Evolutionary conservation across 2,329 filamentous ascomycete genomes (phyloP).

Genomic region (Piedraia hortae): DNA sequence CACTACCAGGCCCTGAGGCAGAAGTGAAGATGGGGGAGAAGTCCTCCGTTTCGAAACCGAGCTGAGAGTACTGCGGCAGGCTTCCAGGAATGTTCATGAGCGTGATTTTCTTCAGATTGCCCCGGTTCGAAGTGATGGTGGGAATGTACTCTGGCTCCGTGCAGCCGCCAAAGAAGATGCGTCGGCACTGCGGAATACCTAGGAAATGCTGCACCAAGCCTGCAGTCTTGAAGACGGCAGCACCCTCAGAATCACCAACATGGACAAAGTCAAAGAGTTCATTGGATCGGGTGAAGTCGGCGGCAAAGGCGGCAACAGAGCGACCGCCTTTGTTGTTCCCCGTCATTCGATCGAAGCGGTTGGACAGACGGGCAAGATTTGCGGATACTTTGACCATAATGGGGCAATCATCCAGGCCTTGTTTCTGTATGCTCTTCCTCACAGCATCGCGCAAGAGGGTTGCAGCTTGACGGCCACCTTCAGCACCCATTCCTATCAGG

Average conservation of each 20-base stretch:
- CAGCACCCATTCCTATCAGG: constrained; percentile 8
- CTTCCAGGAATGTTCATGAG: constrained; percentile 25
- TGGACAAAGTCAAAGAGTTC: constrained; percentile 34
- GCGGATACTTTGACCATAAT: constrained; percentile 22
- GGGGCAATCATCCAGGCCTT: constrained; percentile 24
- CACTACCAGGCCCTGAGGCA: no score
- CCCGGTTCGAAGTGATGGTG: constrained; percentile 25
- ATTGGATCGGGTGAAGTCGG: constrained; percentile 29
- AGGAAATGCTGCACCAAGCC: constrained; percentile 24
- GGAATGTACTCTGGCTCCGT: constrained; percentile 31
- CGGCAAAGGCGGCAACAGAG: constrained; percentile 26
- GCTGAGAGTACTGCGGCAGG: constrained; percentile 24
- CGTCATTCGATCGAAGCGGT: constrained; percentile 21
- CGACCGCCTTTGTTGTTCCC: constrained; percentile 29
- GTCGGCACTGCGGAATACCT: constrained; percentile 32
- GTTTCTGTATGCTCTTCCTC: constrained; percentile 17
- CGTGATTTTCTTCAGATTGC: constrained; percentile 23
- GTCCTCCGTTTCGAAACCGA: constrained; percentile 24
- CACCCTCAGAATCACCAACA: constrained; percentile 31
- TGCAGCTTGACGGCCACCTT: constrained; percentile 29
- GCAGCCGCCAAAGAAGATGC: constrained; percentile 35
- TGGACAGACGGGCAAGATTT: constrained; percentile 19
- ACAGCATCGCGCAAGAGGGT: constrained; percentile 25
- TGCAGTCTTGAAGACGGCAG: constrained; percentile 31
- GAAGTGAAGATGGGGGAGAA: constrained; percentile 25